Percentiles rank a stretch among this genome's conserved stretches.
Conservation (phyloP, 1,139 yeast species). For the Cylindricascospora bacillispora region DNA sequence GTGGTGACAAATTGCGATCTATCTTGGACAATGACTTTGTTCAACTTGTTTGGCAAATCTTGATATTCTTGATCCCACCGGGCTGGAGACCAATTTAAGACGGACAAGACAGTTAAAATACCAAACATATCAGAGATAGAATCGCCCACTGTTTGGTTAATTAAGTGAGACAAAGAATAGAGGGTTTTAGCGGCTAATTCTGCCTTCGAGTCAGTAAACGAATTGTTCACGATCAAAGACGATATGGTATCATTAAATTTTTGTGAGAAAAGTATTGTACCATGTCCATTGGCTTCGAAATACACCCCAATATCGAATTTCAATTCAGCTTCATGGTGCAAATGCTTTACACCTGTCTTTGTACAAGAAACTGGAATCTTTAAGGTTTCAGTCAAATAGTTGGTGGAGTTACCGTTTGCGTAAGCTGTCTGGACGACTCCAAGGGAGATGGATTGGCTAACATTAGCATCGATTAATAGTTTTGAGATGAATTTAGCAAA, state of each 20-base stretch:
- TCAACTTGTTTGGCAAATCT: conserved; percentile 77
- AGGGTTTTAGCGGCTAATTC: conserved; percentile 33
- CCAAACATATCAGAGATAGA: conserved; percentile 82
- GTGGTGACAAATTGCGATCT: conserved; percentile 70
- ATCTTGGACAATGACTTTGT: conserved; percentile 74
- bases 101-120: conserved; percentile 53
- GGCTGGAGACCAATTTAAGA: conserved; percentile 44
- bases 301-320: conserved; percentile 83
- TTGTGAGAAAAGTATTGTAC: conserved; percentile 75
- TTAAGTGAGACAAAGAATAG: conserved; percentile 48
- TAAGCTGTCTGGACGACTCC: conserved; percentile 97
- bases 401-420: conserved; percentile 88
- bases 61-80: conserved; percentile 70
- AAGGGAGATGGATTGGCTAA: conserved; percentile 34
- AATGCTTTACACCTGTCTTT: conserved; percentile 91
- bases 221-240: too few relatives aligned
- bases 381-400: conserved; percentile 48
- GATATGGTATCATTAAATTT: conserved; percentile 32
- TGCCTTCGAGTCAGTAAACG: conserved; percentile 6
- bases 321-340: conserved; percentile 79
- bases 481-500: conserved; percentile 58
- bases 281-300: conserved; percentile 99
- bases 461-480: conserved; percentile 33
- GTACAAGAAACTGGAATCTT: conserved; percentile 77
- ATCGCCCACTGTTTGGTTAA: conserved; percentile 96